These are phyloP conservation scores for Powellomyces hirtus DNA, from an alignment of 192 early-diverging fungal species.

Conservation along the genomic window DNA sequence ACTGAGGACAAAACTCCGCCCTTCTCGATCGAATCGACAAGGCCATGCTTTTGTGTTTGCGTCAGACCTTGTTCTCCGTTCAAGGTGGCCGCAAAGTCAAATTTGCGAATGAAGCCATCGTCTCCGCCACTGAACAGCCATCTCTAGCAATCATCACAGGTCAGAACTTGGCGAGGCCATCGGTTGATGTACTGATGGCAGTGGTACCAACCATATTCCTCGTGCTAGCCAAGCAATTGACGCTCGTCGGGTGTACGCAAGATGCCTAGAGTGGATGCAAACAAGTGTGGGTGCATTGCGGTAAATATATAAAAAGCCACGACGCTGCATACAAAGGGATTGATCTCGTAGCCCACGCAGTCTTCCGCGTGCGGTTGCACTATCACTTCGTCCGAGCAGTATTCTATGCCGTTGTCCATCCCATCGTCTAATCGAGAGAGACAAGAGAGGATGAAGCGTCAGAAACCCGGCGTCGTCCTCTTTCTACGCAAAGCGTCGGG, in stretches of 20 bases:
- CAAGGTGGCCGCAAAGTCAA: constrained; percentile 85
- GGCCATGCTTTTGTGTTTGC: constrained; percentile 77
- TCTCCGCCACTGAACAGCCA: constrained; percentile 65
- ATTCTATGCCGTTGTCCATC: no score
- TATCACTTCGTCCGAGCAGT: neutral
- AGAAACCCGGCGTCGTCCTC: no score
- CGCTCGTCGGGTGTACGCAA: constrained; percentile 12
- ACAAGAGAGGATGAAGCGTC: no score
- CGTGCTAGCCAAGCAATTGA: constrained; percentile 20
- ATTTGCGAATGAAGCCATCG: constrained; percentile 94
- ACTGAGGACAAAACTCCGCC: constrained; percentile 72
- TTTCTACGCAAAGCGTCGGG: neutral
- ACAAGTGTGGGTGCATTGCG: no score
- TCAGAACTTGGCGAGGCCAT: neutral
- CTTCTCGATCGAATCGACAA: constrained; percentile 82
- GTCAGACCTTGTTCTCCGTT: constrained; percentile 81
- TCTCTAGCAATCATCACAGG: constrained; percentile 2
- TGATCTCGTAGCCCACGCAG: constrained; percentile 15
- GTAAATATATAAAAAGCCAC: neutral
- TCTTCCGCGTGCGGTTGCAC: constrained; percentile 1
- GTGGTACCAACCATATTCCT: constrained; percentile 23
- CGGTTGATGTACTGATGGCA: neutral
- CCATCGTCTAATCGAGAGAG: no score
- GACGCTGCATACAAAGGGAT: constrained; percentile 5
- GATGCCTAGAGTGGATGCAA: constrained; percentile 14